Conservation (phyloP, 176 grass and related monocot species). For the Raddia distichophylla region DNA sequence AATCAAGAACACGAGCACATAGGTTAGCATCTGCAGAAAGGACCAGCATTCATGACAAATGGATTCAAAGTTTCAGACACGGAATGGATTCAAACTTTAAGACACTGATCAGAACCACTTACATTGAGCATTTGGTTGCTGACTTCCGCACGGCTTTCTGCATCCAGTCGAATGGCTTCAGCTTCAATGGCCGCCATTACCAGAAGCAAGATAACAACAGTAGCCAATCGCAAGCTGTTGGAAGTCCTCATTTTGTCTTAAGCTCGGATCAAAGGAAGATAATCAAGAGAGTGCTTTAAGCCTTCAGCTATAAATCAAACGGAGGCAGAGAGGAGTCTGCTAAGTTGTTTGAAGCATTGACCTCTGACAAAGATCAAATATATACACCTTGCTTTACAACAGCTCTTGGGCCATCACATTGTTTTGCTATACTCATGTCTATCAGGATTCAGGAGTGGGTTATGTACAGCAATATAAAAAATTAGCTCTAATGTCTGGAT, state of each 20-base stretch:
- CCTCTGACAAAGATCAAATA: neutral
- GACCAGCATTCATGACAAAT: neutral
- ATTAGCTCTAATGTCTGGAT: constrained; percentile 30
- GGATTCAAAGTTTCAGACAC: neutral
- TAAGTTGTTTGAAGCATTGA: constrained; percentile 29
- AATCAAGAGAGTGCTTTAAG: neutral
- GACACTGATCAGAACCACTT: constrained; percentile 13
- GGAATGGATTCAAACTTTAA: neutral
- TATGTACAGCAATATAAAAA: constrained; percentile 13
- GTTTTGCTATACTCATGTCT: constrained; percentile 39
- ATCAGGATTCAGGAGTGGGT: constrained; percentile 27
- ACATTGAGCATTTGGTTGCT: constrained; percentile 30
- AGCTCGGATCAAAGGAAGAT: neutral
- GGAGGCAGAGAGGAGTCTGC: neutral
- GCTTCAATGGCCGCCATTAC: constrained; percentile 18
- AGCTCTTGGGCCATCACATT: neutral
- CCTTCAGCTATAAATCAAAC: neutral
- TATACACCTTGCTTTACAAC: constrained; percentile 26
- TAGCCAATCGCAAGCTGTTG: neutral
- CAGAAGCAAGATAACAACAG: constrained; percentile 25
- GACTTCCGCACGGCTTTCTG: constrained; percentile 37
- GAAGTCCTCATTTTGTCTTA: constrained; percentile 38
- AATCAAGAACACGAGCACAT: neutral
- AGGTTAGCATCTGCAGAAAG: constrained; percentile 19
- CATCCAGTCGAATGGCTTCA: constrained; percentile 53